Evolutionary conservation across 805 yeast genomes (phyloP).

Genomic region (Starmerella bacillaris): DNA sequence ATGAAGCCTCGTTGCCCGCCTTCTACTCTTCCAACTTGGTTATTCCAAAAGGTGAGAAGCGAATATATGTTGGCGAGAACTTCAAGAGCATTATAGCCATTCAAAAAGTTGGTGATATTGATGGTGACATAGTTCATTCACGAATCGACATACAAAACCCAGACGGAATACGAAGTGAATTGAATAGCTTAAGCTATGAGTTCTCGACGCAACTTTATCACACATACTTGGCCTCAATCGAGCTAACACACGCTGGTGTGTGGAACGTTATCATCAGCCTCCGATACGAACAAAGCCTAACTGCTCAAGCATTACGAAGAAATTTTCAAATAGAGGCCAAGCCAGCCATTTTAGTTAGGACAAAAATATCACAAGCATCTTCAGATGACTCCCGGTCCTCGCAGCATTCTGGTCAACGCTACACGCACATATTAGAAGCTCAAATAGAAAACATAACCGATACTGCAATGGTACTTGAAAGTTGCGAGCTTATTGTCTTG

Average conservation of each 20-base stretch:
- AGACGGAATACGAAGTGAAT: slow-evolving; percentile 1
- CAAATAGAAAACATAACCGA: slow-evolving; percentile 23
- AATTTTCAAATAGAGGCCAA: slow-evolving; percentile 19
- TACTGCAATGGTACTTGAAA: slow-evolving; percentile 18
- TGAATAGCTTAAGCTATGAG: not conserved
- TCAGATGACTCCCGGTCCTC: no score
- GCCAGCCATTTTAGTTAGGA: slow-evolving; percentile 21
- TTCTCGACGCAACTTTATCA: not conserved
- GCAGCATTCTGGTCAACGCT: slow-evolving; percentile 2
- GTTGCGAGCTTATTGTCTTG: slow-evolving; percentile 17
- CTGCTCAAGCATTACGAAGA: slow-evolving; percentile 15
- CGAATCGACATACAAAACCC: slow-evolving; percentile 5
- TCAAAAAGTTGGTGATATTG: slow-evolving; percentile 1
- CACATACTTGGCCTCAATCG: not conserved
- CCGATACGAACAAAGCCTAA: slow-evolving; percentile 11
- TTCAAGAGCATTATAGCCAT: slow-evolving; percentile 17
- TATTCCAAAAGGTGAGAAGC: slow-evolving; percentile 18
- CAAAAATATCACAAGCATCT: slow-evolving; percentile 16
- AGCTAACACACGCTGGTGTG: slow-evolving; percentile 17
- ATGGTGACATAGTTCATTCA: slow-evolving; percentile 1
- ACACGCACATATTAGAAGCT: slow-evolving; percentile 18
- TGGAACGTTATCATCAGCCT: slow-evolving; percentile 17
- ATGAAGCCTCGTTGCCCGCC: slow-evolving; percentile 12
- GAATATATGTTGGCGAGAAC: slow-evolving; percentile 22
- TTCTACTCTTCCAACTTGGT: slow-evolving; percentile 1